phyloP scores from a whole-genome alignment of 2,329 filamentous ascomycete species.

The Trichoderma cornu-damae region DNA sequence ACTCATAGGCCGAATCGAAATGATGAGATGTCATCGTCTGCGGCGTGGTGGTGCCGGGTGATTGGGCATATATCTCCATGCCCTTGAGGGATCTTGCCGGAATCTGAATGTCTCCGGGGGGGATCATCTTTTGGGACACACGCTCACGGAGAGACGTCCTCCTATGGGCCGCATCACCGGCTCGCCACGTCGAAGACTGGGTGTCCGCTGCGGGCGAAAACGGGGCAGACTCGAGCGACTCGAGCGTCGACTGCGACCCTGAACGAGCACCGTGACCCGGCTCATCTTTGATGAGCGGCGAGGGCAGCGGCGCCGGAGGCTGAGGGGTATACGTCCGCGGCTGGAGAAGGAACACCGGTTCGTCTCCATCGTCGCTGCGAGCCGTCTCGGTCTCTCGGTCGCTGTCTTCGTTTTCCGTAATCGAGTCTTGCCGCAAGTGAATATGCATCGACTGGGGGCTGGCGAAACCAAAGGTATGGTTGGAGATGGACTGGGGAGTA shows the following conservation, averaged over 20 bases:
- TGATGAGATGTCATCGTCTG: constrained; percentile 29
- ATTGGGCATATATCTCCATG: constrained; percentile 23
- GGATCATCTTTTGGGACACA: constrained; percentile 48
- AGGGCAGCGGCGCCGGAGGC: constrained; percentile 41
- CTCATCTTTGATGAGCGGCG: constrained; percentile 36
- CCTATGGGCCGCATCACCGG: constrained; percentile 17
- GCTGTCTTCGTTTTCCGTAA: background rate
- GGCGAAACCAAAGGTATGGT: background rate
- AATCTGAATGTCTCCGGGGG: constrained; percentile 51
- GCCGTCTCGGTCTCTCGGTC: constrained; percentile 20
- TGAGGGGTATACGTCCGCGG: constrained; percentile 54
- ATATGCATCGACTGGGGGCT: background rate
- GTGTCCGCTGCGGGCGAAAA: background rate
- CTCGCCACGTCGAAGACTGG: constrained; percentile 4
- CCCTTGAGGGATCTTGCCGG: constrained; percentile 34
- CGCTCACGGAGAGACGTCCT: constrained; percentile 49
- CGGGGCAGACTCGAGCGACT: constrained; percentile 12
- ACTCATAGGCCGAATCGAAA: constrained; percentile 46
- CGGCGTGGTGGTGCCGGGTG: constrained; percentile 31
- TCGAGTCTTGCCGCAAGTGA: constrained; percentile 5
- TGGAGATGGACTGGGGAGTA: background rate
- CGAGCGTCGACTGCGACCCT: constrained; percentile 23
- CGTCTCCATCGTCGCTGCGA: constrained; percentile 11
- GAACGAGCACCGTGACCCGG: constrained; percentile 1
- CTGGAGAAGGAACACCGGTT: constrained; percentile 50